These are phyloP conservation scores for Silene noctiflora DNA, from an alignment of 179 eudicot genomes.

Conservation along the genomic window DNA sequence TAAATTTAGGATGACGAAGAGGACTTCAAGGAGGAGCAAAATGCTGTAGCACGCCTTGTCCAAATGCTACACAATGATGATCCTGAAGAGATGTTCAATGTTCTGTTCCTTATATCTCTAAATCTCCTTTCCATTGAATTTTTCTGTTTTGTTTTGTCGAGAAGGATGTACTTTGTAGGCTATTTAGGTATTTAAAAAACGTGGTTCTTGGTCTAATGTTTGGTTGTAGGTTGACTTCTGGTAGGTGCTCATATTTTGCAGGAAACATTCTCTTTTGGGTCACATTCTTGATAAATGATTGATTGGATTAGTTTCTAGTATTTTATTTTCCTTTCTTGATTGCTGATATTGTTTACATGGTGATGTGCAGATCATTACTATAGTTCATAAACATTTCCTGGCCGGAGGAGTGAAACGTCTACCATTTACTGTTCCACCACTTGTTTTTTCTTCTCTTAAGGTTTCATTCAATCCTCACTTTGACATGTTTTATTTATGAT, in stretches of 20 bases:
- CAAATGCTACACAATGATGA: constrained; percentile 84
- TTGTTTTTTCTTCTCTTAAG: constrained; percentile 84
- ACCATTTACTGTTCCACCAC: constrained; percentile 80
- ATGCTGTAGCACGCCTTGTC: constrained; percentile 91
- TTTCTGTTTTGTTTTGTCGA: background rate
- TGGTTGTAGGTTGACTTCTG: background rate
- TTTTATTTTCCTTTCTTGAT: background rate
- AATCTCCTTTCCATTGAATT: background rate
- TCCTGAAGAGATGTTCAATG: constrained; percentile 95
- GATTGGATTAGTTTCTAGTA: background rate
- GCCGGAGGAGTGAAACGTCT: constrained; percentile 85
- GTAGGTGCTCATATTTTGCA: background rate
- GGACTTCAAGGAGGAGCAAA: constrained; percentile 96
- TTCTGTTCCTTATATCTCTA: constrained; percentile 16
- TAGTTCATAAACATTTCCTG: constrained; percentile 72
- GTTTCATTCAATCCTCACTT: constrained; percentile 35
- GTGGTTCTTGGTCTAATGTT: constrained; percentile 7
- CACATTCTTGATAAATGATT: background rate
- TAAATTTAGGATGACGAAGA: constrained; percentile 73
- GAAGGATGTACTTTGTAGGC: background rate
- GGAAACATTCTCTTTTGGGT: background rate
- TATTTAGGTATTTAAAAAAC: background rate
- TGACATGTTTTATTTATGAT: background rate
- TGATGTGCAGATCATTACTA: constrained; percentile 65
- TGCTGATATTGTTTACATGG: constrained; percentile 23